A percentile compares a stretch with the other conserved stretches of the same genome.
phyloP scores from a whole-genome alignment of 352 stramenopile species.

The Stephanocyclus meneghinianus region DNA sequence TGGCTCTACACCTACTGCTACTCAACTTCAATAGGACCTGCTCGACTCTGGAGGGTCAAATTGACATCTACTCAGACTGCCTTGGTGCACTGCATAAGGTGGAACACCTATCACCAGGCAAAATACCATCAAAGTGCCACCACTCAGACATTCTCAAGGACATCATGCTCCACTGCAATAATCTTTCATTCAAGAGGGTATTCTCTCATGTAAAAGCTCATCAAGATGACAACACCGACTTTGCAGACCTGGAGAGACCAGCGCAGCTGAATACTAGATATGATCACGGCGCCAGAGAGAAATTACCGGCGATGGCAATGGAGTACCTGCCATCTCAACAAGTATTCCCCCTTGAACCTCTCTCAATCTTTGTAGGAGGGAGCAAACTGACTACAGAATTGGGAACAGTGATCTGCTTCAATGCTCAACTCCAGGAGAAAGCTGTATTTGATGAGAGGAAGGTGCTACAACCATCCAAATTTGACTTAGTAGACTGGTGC shows the following conservation, averaged over 20 bases:
- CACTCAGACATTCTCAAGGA: slow-evolving; percentile 20
- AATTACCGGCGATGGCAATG: background rate
- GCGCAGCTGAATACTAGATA: background rate
- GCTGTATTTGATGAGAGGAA: no score
- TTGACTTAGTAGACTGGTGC: no score
- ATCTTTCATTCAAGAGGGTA: background rate
- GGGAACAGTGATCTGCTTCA: no score
- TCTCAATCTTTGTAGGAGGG: background rate
- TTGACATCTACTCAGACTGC: slow-evolving; percentile 10
- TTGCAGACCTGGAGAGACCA: background rate
- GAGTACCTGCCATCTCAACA: background rate
- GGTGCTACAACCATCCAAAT: no score
- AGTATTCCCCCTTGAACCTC: background rate
- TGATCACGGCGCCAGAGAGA: background rate
- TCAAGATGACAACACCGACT: background rate
- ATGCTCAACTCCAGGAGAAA: no score
- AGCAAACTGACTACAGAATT: no score
- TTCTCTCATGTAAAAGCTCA: slow-evolving; percentile 9
- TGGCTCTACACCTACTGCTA: background rate
- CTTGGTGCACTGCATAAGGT: background rate
- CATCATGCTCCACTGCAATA: background rate
- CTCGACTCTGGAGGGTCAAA: background rate
- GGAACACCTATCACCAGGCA: background rate
- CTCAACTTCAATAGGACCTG: background rate
- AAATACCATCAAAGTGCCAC: background rate